Evolutionary conservation across 192 early-diverging fungal species (phyloP).

Genomic region (Physocladia obscura): DNA sequence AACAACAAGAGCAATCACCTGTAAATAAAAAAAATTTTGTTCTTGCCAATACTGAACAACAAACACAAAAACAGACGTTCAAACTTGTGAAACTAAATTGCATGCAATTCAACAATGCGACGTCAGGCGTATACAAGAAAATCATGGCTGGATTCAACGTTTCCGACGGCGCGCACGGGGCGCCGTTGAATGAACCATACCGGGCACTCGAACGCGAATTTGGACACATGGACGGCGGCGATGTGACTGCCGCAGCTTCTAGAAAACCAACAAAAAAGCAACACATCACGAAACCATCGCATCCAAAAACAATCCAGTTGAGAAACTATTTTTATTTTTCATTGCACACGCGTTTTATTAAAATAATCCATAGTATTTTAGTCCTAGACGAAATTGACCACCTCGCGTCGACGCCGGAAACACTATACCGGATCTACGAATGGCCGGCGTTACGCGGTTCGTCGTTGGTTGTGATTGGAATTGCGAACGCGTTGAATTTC

Average conservation of each 20-base stretch:
- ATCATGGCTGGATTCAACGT: conserved; percentile 52
- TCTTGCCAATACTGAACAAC: neutral
- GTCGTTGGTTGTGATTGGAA: conserved; percentile 78
- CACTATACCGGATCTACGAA: conserved; percentile 87
- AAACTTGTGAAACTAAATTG: conserved; percentile 77
- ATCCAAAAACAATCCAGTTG: conserved; percentile 12
- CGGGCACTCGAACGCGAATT: neutral
- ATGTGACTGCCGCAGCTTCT: neutral
- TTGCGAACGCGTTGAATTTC: conserved; percentile 92
- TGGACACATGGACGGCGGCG: conserved; percentile 21
- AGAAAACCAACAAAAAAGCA: neutral
- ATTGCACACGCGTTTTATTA: neutral
- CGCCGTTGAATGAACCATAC: conserved; percentile 42
- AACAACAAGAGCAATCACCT: too few relatives aligned
- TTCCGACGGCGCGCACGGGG: conserved; percentile 35
- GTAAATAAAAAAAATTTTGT: neutral
- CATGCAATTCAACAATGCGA: conserved; percentile 75
- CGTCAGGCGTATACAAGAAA: conserved; percentile 66
- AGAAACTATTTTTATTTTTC: neutral
- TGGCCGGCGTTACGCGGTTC: conserved; percentile 64
- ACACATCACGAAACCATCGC: neutral
- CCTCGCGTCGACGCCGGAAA: conserved; percentile 77
- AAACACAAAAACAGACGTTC: neutral
- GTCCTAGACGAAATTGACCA: conserved; percentile 94
- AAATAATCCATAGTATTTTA: conserved; percentile 54